Percentiles rank a stretch among this genome's conserved stretches.
Evolutionary conservation across 2,329 filamentous ascomycete species (phyloP).

Genomic region (Xylariaceae sp.): DNA sequence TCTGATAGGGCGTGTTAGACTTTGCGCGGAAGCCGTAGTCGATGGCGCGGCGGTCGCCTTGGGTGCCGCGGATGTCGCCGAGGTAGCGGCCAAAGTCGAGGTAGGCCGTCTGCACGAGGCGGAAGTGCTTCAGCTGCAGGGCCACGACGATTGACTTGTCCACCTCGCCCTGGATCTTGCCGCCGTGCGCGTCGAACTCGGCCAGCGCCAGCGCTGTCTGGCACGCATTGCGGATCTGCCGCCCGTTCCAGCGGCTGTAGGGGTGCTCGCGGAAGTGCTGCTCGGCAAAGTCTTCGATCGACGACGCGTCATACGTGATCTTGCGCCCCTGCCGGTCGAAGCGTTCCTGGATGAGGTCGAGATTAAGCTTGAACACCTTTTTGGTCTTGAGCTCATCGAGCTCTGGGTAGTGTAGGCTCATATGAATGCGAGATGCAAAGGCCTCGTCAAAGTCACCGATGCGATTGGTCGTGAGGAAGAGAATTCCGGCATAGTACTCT

Average conservation of each 20-base stretch:
- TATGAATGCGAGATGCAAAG: conserved; percentile 45
- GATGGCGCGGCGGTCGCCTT: neutral
- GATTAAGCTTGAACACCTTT: conserved; percentile 27
- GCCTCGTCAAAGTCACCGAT: conserved; percentile 49
- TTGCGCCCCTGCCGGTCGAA: conserved; percentile 12
- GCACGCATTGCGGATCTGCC: conserved; percentile 36
- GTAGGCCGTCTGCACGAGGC: neutral
- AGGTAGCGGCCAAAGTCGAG: conserved; percentile 5
- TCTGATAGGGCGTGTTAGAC: neutral
- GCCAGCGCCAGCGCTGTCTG: conserved; percentile 32
- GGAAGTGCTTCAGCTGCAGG: conserved; percentile 26
- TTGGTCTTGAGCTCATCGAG: conserved; percentile 25
- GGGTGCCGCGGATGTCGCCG: neutral
- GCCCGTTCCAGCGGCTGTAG: conserved; percentile 31
- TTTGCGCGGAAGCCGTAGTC: neutral
- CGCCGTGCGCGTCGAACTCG: conserved; percentile 31
- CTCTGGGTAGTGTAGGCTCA: conserved; percentile 42
- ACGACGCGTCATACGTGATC: conserved; percentile 2
- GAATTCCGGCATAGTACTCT: conserved; percentile 45
- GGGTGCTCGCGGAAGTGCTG: conserved; percentile 14
- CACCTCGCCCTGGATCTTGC: too few relatives aligned
- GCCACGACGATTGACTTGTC: conserved; percentile 46
- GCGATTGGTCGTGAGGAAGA: conserved; percentile 50
- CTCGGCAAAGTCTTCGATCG: conserved; percentile 22
- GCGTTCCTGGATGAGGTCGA: conserved; percentile 15